Base-by-base conservation (phyloP, 208 protist genomes). In the Polymyxa betae region DNA sequence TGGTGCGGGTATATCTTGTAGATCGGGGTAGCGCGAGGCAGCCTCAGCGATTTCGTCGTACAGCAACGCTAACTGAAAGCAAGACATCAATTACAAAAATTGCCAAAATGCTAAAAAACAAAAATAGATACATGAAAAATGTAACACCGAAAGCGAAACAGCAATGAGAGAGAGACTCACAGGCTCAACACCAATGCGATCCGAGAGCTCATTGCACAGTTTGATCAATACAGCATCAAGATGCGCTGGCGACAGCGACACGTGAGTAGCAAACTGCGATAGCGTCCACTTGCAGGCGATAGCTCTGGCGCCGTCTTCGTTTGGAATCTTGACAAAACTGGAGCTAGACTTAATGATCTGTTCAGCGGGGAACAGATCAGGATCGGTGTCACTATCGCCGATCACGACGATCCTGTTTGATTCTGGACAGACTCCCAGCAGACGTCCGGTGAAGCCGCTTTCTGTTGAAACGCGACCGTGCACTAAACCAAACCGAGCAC, bases 31-130 rank as follows among this genome's bases (percentile, higher is more conserved):
- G 72, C 16, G 35, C 16, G 16, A 20, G 72, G n/a, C n/a, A 20
- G 16, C 72, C n/a, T 35, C 72, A 35, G 72, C 72, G 12, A 82
- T n/a, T 43, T 82, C 72, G n/a, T 82, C 72, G 72, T 82, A 82
- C 5, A 82, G 72, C 5, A 82, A n/a, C 72, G 72, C n/a, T 5
- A 82, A n/a, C 72, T 5, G n/a, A n/a, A n/a, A n/a, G n/a, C n/a
- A n/a, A n/a, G n/a, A n/a, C n/a, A n/a, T n/a, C n/a, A n/a, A n/a
- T n/a, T n/a, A n/a, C n/a, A n/a, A n/a, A n/a, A n/a, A n/a, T n/a
- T n/a, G n/a, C n/a, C n/a, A n/a, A n/a, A n/a, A n/a, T n/a, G n/a
- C n/a, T n/a, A n/a, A n/a, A n/a, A n/a, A n/a, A n/a, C n/a, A n/a
- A n/a, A n/a, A n/a, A n/a, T n/a, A n/a, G n/a, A n/a, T n/a, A n/a